Conservation (phyloP, 1,139 yeast genomes). For the Hyphopichia wangnamkhiaoensis region DNA sequence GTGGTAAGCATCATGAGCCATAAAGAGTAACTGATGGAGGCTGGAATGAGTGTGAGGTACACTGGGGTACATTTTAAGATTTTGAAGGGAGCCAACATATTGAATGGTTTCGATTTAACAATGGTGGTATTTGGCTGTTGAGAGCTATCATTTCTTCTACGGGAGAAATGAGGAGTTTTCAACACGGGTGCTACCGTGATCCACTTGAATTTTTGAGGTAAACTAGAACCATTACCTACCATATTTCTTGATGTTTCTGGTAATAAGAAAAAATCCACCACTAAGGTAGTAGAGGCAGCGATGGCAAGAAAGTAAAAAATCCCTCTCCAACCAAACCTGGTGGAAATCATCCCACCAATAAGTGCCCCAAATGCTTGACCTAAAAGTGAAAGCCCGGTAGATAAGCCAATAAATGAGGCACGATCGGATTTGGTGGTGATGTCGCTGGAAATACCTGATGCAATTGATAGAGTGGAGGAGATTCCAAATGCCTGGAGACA, state of each 20-base stretch:
- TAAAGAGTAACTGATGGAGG: conserved; percentile 60
- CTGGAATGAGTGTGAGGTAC: conserved; percentile 42
- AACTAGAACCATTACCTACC: conserved; percentile 66
- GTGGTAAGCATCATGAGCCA: conserved; percentile 76
- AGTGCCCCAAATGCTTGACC: conserved; percentile 81
- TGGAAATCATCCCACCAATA: conserved; percentile 66
- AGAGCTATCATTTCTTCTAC: conserved; percentile 17
- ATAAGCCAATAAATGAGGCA: conserved; percentile 64
- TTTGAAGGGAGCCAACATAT: conserved; percentile 47
- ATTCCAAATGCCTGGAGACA: conserved; percentile 71
- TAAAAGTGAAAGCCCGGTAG: conserved; percentile 61
- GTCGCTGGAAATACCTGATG: conserved; percentile 70
- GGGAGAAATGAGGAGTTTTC: conserved; percentile 19
- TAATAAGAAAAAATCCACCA: conserved; percentile 40
- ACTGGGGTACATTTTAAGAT: conserved; percentile 36
- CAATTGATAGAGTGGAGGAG: conserved; percentile 68
- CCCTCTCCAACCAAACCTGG: conserved; percentile 69
- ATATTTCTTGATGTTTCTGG: conserved; percentile 74
- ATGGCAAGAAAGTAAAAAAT: conserved; percentile 75
- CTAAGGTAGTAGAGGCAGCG: conserved; percentile 47
- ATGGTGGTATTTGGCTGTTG: conserved; percentile 19
- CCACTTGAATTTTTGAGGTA: conserved; percentile 31
- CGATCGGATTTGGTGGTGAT: conserved; percentile 60
- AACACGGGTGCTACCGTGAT: conserved; percentile 14
- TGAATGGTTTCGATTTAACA: conserved; percentile 23